Base-by-base conservation (phyloP, 768 basidiomycete species). In the Calvatia gigantea region DNA sequence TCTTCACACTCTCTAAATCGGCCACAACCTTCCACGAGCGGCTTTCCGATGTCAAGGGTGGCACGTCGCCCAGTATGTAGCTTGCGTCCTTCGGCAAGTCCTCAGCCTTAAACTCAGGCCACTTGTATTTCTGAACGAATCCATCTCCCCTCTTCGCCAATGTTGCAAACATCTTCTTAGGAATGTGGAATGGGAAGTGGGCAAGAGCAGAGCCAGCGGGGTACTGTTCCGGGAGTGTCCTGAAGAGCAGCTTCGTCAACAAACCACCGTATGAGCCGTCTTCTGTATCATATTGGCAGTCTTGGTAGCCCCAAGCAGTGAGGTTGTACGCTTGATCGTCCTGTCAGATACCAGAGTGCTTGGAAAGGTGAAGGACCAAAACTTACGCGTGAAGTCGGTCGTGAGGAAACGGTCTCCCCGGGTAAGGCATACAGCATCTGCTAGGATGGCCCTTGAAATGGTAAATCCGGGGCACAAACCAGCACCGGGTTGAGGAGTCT, bases 381-480 rank as follows among this genome's bases (percentile, higher is more conserved):
- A 73, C 87, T 19, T 60, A 88, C 89, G 88, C 6, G 88, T 92
- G 62, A 84, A 85, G 39, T 91, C 89, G 7, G 78, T 76, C 0
- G 91, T 91, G 60, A 89, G 69, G 72, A 88, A 92, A 4, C 87
- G 81, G 65, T 94, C 91, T 6, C 91, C 90, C 29, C 91, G 82
- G 28, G 80, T 82, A 55, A 93, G 73, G 58, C 78, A 83, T 32
- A 91, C 85, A 1, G 89, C 90, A 65, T 91, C 89, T 9, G 85
- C 77, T 12, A 94, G 74, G 59, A 94, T 93, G n/a, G 89, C 87
- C 41, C 91, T 78, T 6, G 89, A 89, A 60, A 90, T 86, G 4
- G 91, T 92, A 71, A 84, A 91, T 25, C 89, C 88, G 4, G 89
- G 89, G 66, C 89, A 91, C 4, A 92, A 65, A 9, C 90, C 91